phyloP scores from a whole-genome alignment of 2,329 filamentous ascomycete species.

The Cylindrodendrum hubeiense region DNA sequence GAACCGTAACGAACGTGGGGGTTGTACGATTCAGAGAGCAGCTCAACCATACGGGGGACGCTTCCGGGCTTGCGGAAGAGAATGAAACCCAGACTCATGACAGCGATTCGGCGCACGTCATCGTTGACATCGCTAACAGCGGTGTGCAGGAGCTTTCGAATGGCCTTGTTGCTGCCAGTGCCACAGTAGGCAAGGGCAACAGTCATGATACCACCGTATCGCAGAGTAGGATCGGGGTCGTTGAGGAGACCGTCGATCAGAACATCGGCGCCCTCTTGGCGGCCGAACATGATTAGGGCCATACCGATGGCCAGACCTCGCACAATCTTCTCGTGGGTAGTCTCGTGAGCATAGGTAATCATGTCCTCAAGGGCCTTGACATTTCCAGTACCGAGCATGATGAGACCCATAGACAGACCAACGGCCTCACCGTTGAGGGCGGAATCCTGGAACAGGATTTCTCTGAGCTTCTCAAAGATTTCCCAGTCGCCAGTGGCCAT shows the following conservation, averaged over 20 bases:
- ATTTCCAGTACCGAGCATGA: constrained; percentile 99
- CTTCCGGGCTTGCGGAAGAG: constrained; percentile 97
- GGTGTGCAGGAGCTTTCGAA: constrained; percentile 93
- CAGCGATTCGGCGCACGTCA: constrained; percentile 93
- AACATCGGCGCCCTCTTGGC: constrained; percentile 94
- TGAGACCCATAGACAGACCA: constrained; percentile 94
- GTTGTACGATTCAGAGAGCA: constrained; percentile 98
- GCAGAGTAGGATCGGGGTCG: constrained; percentile 91
- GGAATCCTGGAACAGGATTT: constrained; percentile 91
- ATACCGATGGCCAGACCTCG: constrained; percentile 95
- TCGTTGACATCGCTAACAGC: constrained; percentile 99
- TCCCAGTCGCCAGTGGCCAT: constrained; percentile 95
- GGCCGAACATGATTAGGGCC: constrained; percentile 98
- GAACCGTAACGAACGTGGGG: constrained; percentile 98
- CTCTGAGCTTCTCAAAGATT: constrained; percentile 92
- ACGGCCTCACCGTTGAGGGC: constrained; percentile 98
- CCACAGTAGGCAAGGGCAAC: constrained; percentile 97
- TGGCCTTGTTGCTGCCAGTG: constrained; percentile 98
- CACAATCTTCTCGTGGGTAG: constrained; percentile 98
- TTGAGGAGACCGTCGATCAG: constrained; percentile 93
- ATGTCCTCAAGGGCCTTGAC: constrained; percentile 94
- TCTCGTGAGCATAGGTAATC: constrained; percentile 98
- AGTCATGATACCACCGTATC: constrained; percentile 99
- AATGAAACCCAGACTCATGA: constrained; percentile 98
- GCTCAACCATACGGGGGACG: constrained; percentile 98